Evolutionary conservation across 2,329 filamentous ascomycete species (phyloP).

Genomic region (Xylariales sp.): DNA sequence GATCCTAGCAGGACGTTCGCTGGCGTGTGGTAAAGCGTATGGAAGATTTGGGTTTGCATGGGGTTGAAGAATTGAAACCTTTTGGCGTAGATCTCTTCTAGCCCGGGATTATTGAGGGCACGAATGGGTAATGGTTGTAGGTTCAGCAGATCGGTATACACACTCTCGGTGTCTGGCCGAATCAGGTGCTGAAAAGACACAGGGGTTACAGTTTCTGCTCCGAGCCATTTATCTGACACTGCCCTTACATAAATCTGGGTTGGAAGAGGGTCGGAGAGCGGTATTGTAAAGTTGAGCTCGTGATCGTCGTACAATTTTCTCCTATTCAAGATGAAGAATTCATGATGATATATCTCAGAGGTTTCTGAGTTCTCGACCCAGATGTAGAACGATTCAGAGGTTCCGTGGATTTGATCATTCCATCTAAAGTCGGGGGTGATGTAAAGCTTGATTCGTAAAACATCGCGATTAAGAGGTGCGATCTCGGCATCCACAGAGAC

Average conservation of each 20-base stretch:
- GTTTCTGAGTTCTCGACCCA: constrained; percentile 99
- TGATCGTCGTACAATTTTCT: constrained; percentile 96
- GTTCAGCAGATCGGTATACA: constrained; percentile 94
- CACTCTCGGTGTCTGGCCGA: constrained; percentile 94
- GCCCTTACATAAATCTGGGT: constrained; percentile 96
- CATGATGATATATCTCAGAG: constrained; percentile 96
- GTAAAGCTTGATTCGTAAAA: constrained; percentile 88
- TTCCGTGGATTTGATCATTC: constrained; percentile 94
- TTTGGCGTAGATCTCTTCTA: constrained; percentile 89
- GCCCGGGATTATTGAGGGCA: constrained; percentile 84
- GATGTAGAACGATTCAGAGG: constrained; percentile 96
- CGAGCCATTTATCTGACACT: constrained; percentile 95
- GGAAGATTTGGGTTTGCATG: constrained; percentile 99
- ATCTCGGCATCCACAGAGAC: constrained; percentile 92
- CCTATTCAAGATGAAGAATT: constrained; percentile 92
- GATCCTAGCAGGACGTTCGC: constrained; percentile 95
- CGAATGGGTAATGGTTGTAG: constrained; percentile 89
- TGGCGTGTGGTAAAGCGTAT: constrained; percentile 91
- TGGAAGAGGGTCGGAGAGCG: constrained; percentile 89
- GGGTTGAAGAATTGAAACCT: constrained; percentile 98
- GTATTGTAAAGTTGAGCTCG: constrained; percentile 97
- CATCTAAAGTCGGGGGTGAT: constrained; percentile 91
- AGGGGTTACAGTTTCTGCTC: constrained; percentile 93
- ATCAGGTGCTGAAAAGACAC: constrained; percentile 99
- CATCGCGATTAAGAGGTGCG: constrained; percentile 92